A percentile compares a stretch with the other conserved stretches of the same genome.
Evolutionary conservation across 352 stramenopile species (phyloP).

Genomic region (Pythium phragmitis): DNA sequence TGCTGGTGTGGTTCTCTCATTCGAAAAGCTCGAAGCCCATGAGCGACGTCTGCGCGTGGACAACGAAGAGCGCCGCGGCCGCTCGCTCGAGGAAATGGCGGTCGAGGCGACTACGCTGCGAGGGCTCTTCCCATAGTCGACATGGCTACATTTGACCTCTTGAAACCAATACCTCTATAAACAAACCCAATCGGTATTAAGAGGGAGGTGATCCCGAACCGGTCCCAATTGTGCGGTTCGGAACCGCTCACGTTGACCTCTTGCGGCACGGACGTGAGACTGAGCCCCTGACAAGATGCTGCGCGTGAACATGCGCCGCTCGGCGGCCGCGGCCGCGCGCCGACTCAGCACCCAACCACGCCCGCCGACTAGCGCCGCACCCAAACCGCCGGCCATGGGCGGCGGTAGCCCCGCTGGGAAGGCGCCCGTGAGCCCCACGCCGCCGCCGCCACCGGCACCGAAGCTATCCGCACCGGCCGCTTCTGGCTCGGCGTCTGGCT

Average conservation of each 20-base stretch:
- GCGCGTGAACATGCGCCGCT: conserved; percentile 21
- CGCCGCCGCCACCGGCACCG: conserved; percentile 2
- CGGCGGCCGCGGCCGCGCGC: conserved; percentile 14
- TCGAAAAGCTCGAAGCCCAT: conserved; percentile 57
- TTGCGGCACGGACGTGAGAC: conserved; percentile 5
- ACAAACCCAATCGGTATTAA: neutral
- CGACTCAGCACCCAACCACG: conserved; percentile 13
- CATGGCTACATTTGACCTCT: conserved; percentile 15
- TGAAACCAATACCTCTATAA: neutral
- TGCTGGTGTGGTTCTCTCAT: neutral
- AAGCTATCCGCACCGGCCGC: neutral
- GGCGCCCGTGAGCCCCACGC: conserved; percentile 8
- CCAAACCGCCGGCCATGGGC: conserved; percentile 14
- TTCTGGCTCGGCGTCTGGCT: conserved; percentile 25
- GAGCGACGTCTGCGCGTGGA: conserved; percentile 52
- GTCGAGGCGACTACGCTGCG: conserved; percentile 59
- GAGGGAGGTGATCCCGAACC: neutral
- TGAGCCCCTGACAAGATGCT: conserved; percentile 10
- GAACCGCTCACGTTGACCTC: conserved; percentile 14
- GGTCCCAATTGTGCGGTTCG: conserved; percentile 11
- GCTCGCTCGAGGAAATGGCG: conserved; percentile 81
- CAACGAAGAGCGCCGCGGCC: conserved; percentile 68
- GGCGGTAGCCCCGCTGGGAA: conserved; percentile 12
- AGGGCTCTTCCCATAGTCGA: conserved; percentile 31
- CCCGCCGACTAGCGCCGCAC: neutral